phyloP scores from a whole-genome alignment of 129 eudicot genomes.

The Solidago caesia region DNA sequence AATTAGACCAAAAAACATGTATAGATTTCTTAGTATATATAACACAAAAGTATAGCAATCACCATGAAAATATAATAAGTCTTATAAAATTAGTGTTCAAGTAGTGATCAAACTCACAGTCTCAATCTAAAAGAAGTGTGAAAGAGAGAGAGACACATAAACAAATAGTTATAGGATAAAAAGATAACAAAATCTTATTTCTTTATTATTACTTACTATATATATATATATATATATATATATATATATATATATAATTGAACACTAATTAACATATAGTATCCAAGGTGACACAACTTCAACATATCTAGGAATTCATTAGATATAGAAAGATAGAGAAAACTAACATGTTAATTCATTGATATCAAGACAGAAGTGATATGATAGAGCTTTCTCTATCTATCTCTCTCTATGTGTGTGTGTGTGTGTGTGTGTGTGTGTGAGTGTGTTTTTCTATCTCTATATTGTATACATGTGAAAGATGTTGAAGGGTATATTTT shows the following conservation, averaged over 20 bases:
- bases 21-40: not conserved
- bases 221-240: no score
- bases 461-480: constrained; percentile 5
- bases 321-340: constrained; percentile 15
- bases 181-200: no score
- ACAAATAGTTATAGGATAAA: not conserved
- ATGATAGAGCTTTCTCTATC: constrained; percentile 24
- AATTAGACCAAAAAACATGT: constrained; percentile 2
- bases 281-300: constrained; percentile 21
- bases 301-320: constrained; percentile 18
- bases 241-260: no score
- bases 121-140: not conserved
- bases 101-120: no score
- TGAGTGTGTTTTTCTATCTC: no score
- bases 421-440: constrained; percentile 14
- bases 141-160: not conserved
- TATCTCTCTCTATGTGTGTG: not conserved
- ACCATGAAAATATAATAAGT: no score
- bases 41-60: no score
- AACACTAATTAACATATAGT: not conserved
- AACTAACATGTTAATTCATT: constrained; percentile 12
- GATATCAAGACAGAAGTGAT: constrained; percentile 7
- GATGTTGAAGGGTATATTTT: constrained; percentile 10
- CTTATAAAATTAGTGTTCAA: no score
- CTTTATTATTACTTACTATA: no score